Base-by-base conservation (phyloP, 345 rosid species). In the Rhizophora apiculata region DNA sequence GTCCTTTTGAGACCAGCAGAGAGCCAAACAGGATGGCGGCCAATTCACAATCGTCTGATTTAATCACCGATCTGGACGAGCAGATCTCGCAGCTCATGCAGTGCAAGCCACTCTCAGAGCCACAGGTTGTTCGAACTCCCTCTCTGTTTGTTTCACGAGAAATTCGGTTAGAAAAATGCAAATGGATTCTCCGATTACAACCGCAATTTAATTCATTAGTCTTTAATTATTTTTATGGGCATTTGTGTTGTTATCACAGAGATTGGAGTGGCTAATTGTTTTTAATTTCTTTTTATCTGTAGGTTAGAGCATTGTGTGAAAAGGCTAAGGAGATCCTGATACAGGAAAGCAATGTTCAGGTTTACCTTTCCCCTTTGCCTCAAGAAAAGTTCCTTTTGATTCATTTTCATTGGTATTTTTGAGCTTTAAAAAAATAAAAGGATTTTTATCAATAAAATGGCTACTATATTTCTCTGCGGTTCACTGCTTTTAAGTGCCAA, bases 341-440 rank as follows among this genome's bases (percentile, higher is more conserved):
- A 96, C 89, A 88, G 68, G 99, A 96, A 80, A 96, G 98, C 90
- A 96, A 89, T 67, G 99, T 96, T 73, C 99, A 96, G 99, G 99
- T 95, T 52, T 36, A 2, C 21, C 10, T 31, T 60, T 13, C 46
- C 8, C 20, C n/a, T 34, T 26, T 16, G 18, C 52, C n/a, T 32
- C 29, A 32, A 39, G 34, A 37, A 15, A 20, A 8, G 27, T 20
- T 29, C 22, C 31, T 30, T 43, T 22, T 11, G 60, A 56, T 18
- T 21, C 19, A 10, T 24, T 19, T 6, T 21, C 48, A 5, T 72
- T 34, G 31, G 29, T 10, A 27, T 56, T 24, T 56, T 56, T 56
- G 18, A 10, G 15, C 16, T 55, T n/a, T 24, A 24, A 24, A 24
- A 24, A 24, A 24, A 24, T n/a, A 4, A 2, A 52, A 52, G 60